Conservation (phyloP, 2,329 filamentous ascomycete genomes). For the Fusarium coffeatum region DNA sequence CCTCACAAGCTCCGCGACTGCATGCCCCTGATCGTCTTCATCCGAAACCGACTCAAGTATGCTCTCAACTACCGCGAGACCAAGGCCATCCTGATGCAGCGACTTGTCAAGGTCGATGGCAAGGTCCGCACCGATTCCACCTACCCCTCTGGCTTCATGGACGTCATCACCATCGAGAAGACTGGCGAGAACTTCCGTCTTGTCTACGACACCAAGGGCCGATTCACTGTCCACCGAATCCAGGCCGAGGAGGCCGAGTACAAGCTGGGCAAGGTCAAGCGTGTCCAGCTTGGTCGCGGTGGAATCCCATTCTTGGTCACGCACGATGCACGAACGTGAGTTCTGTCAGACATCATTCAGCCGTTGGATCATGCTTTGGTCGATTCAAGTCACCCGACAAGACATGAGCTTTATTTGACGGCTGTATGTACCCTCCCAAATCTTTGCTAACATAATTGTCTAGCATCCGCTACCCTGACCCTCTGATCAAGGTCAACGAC, state of each 20-base stretch:
- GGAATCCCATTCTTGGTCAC: conserved; percentile 99
- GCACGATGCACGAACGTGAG: conserved; percentile 99
- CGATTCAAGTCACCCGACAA: conserved; percentile 58
- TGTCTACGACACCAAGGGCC: conserved; percentile 99
- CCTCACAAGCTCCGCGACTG: conserved; percentile 99
- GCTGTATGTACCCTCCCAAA: conserved; percentile 62
- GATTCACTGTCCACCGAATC: conserved; percentile 99
- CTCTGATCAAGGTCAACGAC: conserved; percentile 99
- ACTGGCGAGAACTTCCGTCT: conserved; percentile 99
- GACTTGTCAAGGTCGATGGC: conserved; percentile 98
- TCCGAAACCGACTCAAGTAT: conserved; percentile 98
- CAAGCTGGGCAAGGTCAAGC: conserved; percentile 99
- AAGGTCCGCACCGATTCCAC: conserved; percentile 99
- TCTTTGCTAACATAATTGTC: conserved; percentile 54
- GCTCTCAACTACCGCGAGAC: conserved; percentile 98
- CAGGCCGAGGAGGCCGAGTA: conserved; percentile 98
- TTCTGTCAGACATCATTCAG: conserved; percentile 98
- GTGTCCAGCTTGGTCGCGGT: conserved; percentile 98
- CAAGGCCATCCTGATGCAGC: conserved; percentile 99
- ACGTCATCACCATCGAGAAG: conserved; percentile 99
- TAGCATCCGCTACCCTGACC: conserved; percentile 99
- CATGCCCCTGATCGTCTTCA: conserved; percentile 98
- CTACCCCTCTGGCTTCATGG: conserved; percentile 99
- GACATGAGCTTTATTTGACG: conserved; percentile 59
- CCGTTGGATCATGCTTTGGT: conserved; percentile 99